Evolutionary conservation across 176 grass and related monocot genomes (phyloP), one percentile per base, ranked within the genome.

Genomic region (Triticum timopheevii): DNA sequence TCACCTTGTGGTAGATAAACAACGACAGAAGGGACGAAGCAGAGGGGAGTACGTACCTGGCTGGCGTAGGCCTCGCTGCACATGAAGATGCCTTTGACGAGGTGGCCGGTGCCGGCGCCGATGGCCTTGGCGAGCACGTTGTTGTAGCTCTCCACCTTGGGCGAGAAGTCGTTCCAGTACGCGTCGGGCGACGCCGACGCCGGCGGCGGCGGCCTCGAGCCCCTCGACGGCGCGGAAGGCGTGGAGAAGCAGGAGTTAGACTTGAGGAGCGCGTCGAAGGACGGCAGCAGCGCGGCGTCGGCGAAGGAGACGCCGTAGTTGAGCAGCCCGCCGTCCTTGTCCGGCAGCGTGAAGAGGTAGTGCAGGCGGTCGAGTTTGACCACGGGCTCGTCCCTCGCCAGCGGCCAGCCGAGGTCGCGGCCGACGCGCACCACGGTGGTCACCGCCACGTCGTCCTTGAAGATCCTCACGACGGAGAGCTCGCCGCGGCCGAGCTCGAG

Each of bases 81-180:
- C 90, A 88, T 96, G 88, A 98, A 98, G 73, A 98, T 91, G 38
- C 96, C 96, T 75, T 87, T 94, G 10, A 98, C 96, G 45, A 98
- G 88, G 66, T 92, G 90, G 0, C 96, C 96, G 5, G 96, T 96
- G 36, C 96, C 93, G 1, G 85, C 88, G 3, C 92, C 92, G 84
- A 98, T 94, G 23, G 88, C 96, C 67, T 90, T 98, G 61, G 90
- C 90, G 59, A 98, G 73, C 76, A 91, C 86, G 22, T 82, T 80
- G 45, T 98, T 98, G 88, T 98, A 98, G 3, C 88, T 73, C 19
- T 88, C 96, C 4, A 98, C 64, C 88, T 78, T 90, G 10, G 93
- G 92, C 76, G 93, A 44, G 66, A 80, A 96, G 27, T 91, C 88
- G 58, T 90, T 98, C 97, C 96, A 98, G 87, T 94, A 93, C 30